Evolutionary conservation across 495 filamentous ascomycete genomes (phyloP), one percentile per base, ranked within the genome.

Genomic region (Aspergillus carlsbadensis): DNA sequence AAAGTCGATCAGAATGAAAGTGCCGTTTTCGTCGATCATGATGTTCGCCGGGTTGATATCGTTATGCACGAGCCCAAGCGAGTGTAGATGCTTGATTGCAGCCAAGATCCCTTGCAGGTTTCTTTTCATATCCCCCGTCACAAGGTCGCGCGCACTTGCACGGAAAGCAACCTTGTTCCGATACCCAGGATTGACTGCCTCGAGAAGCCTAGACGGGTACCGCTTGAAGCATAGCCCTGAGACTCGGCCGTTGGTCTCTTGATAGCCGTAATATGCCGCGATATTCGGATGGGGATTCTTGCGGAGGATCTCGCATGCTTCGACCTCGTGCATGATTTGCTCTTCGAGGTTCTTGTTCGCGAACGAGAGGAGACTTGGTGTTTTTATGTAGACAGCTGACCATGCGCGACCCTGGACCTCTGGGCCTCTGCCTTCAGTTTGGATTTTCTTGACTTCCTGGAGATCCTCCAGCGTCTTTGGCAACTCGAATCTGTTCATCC

Each of bases 1-100:
- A 45, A 78, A 78, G 62, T 78, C 73, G 33, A 75, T 70, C 20
- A 78, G 68, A 52, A 78, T 48, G 26, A 67, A 63, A 18, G 55
- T 60, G 20, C 67, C 62, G 15, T 69, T 55, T 45, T 63, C 61
- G 18, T 70, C 66, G 52, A 74, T n/a, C 67, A 73, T 70, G 46
- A 76, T 66, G 42, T 73, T 78, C 7, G 46, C 55, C 2, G 68
- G 67, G 52, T 70, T 74, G 20, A 76, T 63, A 34, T 78, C 70
- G 48, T 73, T 74, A 51, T 77, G 73, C 3, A 70, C 64, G 18
- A 73, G 29, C 0, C 63, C 66, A 44, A 77, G 54, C 20, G 46
- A 51, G 56, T 75, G 73, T 0, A 77, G 61, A 61, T 78, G 72
- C 42, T 60, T 40, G 54, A 75, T 54, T 54, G 66, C 75, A 59